phyloP scores from a whole-genome alignment of 208 protist species.

The Trichomonas vaginalis region DNA sequence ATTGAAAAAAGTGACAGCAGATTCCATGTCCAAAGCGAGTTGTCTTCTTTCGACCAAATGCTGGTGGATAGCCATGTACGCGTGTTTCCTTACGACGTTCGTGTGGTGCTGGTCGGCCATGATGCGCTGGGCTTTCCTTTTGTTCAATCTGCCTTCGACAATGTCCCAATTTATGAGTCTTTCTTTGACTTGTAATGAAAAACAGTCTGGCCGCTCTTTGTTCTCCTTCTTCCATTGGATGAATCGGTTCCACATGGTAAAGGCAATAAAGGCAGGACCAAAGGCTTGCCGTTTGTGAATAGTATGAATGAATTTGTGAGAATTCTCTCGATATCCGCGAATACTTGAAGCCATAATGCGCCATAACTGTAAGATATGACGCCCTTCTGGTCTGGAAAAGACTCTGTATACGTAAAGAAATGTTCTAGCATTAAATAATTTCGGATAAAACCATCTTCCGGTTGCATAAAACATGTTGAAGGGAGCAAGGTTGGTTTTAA shows the following conservation, averaged over 20 bases:
- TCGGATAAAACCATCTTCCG: not conserved
- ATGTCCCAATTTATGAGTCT: not conserved
- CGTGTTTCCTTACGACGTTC: not conserved
- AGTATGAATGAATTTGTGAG: not conserved
- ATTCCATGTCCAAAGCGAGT: not conserved
- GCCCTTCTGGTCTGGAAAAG: not conserved
- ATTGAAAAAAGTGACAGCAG: not conserved
- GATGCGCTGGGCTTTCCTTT: not conserved
- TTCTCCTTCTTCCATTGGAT: not conserved
- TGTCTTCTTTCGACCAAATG: not conserved
- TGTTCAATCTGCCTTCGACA: not conserved
- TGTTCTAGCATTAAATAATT: not conserved
- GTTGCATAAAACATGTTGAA: not conserved
- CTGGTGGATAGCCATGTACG: not conserved
- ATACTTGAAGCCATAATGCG: not conserved
- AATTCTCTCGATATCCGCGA: not conserved
- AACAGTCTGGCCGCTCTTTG: not conserved
- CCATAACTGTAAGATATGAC: not conserved
- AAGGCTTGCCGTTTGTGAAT: not conserved
- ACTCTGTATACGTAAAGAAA: not conserved
- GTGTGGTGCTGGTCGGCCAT: not conserved
- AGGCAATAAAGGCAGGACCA: not conserved
- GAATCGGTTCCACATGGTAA: not conserved
- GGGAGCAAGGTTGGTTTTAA: not conserved
- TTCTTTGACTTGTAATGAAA: not conserved